A percentile compares a stretch with the other conserved stretches of the same genome.
Conservation (phyloP, 75 land plant species). For the Adiantum capillusveneris region DNA sequence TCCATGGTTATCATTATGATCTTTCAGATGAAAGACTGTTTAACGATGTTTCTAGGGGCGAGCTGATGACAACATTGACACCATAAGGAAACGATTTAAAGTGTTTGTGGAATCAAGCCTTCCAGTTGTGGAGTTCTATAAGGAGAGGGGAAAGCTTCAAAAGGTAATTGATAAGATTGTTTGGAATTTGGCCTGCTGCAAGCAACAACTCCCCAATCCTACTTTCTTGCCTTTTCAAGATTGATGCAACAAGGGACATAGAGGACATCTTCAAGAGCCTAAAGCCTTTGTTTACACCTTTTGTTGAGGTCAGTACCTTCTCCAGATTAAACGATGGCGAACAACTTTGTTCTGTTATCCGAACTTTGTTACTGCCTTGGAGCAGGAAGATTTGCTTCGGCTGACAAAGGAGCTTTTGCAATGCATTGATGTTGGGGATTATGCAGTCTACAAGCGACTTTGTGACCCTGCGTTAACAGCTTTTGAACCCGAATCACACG, state of each 20-base stretch:
- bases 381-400: conserved; percentile 28
- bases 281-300: conserved; percentile 8
- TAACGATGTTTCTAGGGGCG: conserved; percentile 44
- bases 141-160: conserved; percentile 49
- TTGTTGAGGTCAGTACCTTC: conserved; percentile 6
- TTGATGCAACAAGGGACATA: conserved; percentile 12
- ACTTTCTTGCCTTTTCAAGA: conserved; percentile 5
- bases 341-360: too few species aligned
- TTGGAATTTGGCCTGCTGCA: too few species aligned
- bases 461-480: conserved; percentile 29
- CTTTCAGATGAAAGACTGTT: background rate
- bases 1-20: background rate
- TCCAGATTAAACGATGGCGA: too few species aligned
- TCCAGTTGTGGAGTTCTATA: conserved; percentile 72
- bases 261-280: conserved; percentile 20
- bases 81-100: conserved; percentile 83
- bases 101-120: conserved; percentile 75
- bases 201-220: too few species aligned
- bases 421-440: conserved; percentile 24
- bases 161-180: conserved; percentile 59
- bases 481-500: conserved; percentile 33
- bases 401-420: conserved; percentile 22
- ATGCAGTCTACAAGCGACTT: conserved; percentile 21
- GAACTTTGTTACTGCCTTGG: too few species aligned
- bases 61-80: conserved; percentile 86